Percentiles rank a stretch among this genome's conserved stretches.
These are phyloP conservation scores for Cladosporium sp. DNA, from an alignment of 2,329 filamentous ascomycete species.

Conservation along the genomic window DNA sequence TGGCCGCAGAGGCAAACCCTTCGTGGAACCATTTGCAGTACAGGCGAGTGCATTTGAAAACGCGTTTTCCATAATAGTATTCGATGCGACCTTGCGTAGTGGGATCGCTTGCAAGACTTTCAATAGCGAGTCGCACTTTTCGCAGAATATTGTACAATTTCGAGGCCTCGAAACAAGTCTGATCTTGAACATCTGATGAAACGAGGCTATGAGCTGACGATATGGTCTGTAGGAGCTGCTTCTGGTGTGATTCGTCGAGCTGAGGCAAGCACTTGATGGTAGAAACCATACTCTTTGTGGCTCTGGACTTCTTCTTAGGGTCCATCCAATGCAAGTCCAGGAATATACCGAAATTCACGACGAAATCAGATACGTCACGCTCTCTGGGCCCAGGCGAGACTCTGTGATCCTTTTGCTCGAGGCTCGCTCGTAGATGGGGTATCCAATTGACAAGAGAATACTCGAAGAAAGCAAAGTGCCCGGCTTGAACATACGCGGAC, in stretches of 20 bases:
- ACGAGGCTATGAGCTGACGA: neutral
- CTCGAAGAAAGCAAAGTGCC: conserved; percentile 12
- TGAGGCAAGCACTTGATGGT: neutral
- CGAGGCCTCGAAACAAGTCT: neutral
- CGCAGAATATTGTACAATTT: neutral
- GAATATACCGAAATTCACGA: neutral
- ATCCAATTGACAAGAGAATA: conserved; percentile 12
- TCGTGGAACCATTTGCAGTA: conserved; percentile 14
- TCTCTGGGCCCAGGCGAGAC: neutral
- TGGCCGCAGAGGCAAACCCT: conserved; percentile 5
- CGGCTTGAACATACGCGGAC: neutral
- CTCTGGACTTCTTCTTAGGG: neutral
- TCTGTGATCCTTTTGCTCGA: neutral
- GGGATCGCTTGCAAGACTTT: conserved; percentile 1
- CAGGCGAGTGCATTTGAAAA: conserved; percentile 14
- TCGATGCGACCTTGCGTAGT: neutral
- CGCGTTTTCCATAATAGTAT: conserved; percentile 2
- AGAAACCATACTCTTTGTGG: neutral
- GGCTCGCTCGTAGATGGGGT: neutral
- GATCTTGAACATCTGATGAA: neutral
- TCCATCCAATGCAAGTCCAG: neutral
- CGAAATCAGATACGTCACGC: neutral
- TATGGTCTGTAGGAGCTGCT: neutral
- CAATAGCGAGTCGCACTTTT: neutral
- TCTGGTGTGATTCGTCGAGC: neutral